Evolutionary conservation across 2,329 filamentous ascomycete genomes (phyloP), one percentile per base, ranked within the genome.

Genomic region (Phialophora expanda): DNA sequence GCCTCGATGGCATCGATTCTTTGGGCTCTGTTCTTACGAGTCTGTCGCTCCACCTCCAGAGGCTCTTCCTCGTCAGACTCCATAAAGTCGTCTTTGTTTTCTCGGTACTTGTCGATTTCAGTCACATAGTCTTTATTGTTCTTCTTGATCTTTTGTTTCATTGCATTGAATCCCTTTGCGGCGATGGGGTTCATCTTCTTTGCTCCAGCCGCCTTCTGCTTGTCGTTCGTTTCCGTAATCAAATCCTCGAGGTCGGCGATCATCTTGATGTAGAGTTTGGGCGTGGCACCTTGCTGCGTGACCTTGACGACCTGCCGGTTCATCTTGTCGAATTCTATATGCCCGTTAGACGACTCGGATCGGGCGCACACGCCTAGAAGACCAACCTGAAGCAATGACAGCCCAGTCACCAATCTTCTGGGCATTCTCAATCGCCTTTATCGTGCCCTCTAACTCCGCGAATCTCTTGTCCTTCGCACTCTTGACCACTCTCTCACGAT

Each of bases 101-200:
- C 89, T 72, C 91, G 86, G 83, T 94, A 99, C 70, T 89, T 86
- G 73, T 97, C 92, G 74, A 99, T 90, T 76, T 97, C 91, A 69
- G 86, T 84, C 76, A 92, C 87, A 81, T 94, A 94, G 71, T 98
- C 94, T 82, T 96, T 96, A 86, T 94, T 96, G 82, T 94, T 94
- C 87, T 97, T 98, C 87, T 94, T 93, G 84, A 99, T 92, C 82
- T 93, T 93, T 80, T 99, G 95, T 83, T 97, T 96, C 76, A 98
- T 91, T 69, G 93, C 92, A 79, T 98, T 99, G 75, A 99, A 87
- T 75, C 93, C 93, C 81, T 93, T 92, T 71, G 93, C 90, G 77
- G 94, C 96, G 76, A 90, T 95, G 69, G 93, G 93, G 82, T 97
- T 99, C 93, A 98, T 97, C 86, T 97, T 98, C 88, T 97, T 97